Percentiles rank a stretch among this genome's conserved stretches.
Conservation (phyloP, 2,329 filamentous ascomycete species). For the Fusarium nurragi region DNA sequence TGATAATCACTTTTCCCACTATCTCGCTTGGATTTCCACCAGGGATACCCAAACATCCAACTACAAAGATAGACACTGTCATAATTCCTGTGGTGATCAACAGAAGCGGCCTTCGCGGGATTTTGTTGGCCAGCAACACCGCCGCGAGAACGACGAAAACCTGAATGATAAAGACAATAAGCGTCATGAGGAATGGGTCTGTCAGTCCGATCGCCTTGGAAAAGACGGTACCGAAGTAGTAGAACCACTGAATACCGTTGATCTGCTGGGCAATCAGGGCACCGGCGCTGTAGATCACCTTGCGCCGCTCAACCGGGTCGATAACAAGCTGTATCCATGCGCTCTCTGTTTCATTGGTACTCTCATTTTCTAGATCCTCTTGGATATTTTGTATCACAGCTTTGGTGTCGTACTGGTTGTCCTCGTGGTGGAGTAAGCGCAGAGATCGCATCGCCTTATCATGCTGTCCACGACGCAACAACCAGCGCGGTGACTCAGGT, state of each 20-base stretch:
- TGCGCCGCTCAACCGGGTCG: slow-evolving; percentile 58
- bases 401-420: slow-evolving; percentile 50
- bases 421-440: slow-evolving; percentile 54
- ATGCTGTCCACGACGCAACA: slow-evolving; percentile 51
- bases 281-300: slow-evolving; percentile 56
- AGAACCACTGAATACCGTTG: slow-evolving; percentile 60
- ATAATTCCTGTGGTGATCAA: slow-evolving; percentile 53
- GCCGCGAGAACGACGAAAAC: slow-evolving; percentile 53
- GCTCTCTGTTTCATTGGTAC: slow-evolving; percentile 44
- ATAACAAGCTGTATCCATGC: slow-evolving; percentile 53
- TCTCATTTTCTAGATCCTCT: slow-evolving; percentile 52
- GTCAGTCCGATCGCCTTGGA: slow-evolving; percentile 53
- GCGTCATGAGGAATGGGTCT: slow-evolving; percentile 54
- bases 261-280: slow-evolving; percentile 59
- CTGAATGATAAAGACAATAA: slow-evolving; percentile 56
- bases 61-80: slow-evolving; percentile 52
- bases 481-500: slow-evolving; percentile 46
- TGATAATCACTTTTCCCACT: slow-evolving; percentile 53
- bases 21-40: slow-evolving; percentile 40
- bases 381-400: slow-evolving; percentile 55
- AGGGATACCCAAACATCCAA: slow-evolving; percentile 54
- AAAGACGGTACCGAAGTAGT: slow-evolving; percentile 56
- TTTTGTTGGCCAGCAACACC: slow-evolving; percentile 53
- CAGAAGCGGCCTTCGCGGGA: slow-evolving; percentile 52
- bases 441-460: slow-evolving; percentile 54